These are phyloP conservation scores for Saccharomycopsis guyanensis DNA, from an alignment of 805 yeast species.

Conservation along the genomic window DNA sequence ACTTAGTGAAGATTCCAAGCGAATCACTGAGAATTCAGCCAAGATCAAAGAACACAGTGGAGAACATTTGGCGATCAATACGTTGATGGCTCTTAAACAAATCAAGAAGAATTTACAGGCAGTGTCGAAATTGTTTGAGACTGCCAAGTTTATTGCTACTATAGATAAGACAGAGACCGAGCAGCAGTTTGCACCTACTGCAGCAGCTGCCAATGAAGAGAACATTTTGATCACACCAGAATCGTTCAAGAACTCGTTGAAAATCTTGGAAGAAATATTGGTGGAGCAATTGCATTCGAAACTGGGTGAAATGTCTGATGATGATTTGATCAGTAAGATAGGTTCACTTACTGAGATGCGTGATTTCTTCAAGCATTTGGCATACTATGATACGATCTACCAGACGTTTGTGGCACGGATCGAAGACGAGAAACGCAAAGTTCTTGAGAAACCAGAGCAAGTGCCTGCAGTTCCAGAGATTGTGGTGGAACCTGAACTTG, in stretches of 20 bases:
- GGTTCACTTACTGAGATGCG: constrained; percentile 15
- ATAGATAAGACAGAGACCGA: not conserved
- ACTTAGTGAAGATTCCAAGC: constrained; percentile 6
- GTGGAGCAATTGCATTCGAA: constrained; percentile 11
- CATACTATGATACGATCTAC: constrained; percentile 9
- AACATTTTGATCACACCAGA: constrained; percentile 9
- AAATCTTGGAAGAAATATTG: constrained; percentile 12
- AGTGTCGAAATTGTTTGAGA: constrained; percentile 16
- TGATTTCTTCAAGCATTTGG: constrained; percentile 12
- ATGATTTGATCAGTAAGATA: constrained; percentile 9
- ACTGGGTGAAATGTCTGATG: not conserved
- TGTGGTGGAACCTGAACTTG: not conserved
- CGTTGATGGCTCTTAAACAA: constrained; percentile 9
- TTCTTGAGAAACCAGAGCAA: not conserved
- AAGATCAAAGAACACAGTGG: constrained; percentile 8
- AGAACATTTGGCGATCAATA: constrained; percentile 10
- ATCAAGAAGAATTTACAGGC: constrained; percentile 2
- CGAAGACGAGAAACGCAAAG: constrained; percentile 2
- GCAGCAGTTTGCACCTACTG: constrained; percentile 8
- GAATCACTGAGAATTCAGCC: constrained; percentile 1
- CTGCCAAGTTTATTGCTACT: constrained; percentile 19
- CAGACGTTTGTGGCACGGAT: constrained; percentile 8
- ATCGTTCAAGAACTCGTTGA: constrained; percentile 10
- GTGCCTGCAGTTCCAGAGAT: not conserved
- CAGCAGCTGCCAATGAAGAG: not conserved